These are phyloP conservation scores for Kazachstania viticola DNA, from an alignment of 805 yeast species.

Conservation along the genomic window DNA sequence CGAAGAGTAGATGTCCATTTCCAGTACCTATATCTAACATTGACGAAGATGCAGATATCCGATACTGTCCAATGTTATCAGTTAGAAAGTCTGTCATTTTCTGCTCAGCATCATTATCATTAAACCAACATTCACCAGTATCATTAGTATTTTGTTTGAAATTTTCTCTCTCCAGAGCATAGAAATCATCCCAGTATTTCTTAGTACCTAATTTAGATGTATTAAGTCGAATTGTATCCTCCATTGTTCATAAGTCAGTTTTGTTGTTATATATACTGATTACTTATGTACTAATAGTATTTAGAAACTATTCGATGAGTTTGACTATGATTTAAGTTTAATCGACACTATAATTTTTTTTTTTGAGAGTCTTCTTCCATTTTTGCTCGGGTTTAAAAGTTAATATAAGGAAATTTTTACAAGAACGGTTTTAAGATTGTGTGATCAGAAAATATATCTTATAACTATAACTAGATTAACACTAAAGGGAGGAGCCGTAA, in stretches of 20 bases:
- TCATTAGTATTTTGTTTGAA: slow-evolving; percentile 67
- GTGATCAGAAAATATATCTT: too few relatives aligned
- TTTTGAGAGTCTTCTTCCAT: too few relatives aligned
- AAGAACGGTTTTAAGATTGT: too few relatives aligned
- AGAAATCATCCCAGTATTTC: slow-evolving; percentile 86
- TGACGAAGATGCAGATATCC: slow-evolving; percentile 25
- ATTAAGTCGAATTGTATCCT: slow-evolving; percentile 41
- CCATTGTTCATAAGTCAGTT: slow-evolving; percentile 13
- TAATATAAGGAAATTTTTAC: too few relatives aligned
- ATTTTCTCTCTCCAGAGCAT: slow-evolving; percentile 58
- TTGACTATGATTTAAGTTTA: too few relatives aligned
- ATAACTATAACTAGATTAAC: too few relatives aligned
- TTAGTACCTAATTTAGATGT: slow-evolving; percentile 80
- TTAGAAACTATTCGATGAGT: too few relatives aligned
- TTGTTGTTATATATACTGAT: too few relatives aligned
- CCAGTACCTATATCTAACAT: slow-evolving; percentile 91
- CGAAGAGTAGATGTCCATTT: slow-evolving; percentile 80
- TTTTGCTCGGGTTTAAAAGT: too few relatives aligned
- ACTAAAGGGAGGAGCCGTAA: too few relatives aligned
- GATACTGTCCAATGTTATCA: slow-evolving; percentile 33
- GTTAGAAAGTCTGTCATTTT: slow-evolving; percentile 66
- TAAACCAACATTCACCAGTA: slow-evolving; percentile 94
- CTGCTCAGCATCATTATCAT: slow-evolving; percentile 85
- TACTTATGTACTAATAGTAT: too few relatives aligned
- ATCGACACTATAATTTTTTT: neutral